Evolutionary conservation across 495 filamentous ascomycete species (phyloP), one percentile per base, ranked within the genome.

Genomic region (Hypoxylon fuscum): DNA sequence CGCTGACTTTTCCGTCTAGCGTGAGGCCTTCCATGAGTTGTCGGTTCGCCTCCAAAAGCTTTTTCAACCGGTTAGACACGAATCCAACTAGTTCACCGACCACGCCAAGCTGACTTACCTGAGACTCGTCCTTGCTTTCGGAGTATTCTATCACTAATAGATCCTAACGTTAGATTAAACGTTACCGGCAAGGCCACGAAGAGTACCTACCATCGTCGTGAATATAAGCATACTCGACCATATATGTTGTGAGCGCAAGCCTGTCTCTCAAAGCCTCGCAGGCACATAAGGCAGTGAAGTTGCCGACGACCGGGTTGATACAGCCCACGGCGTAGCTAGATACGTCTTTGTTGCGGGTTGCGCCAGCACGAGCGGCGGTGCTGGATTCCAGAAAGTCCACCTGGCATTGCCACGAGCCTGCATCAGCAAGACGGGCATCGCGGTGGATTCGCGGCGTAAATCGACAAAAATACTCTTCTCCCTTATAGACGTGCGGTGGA

Each of bases 261-360:
- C 35, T 38, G 35, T 38, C 35, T 2, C 35, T 38, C n/a, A 38
- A 38, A n/a, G 35, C 35, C 15, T 38, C 35, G 35, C 35, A 38
- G 35, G 35, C 35, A 15, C 35, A 38, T n/a, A 38, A 38, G 35
- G 35, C 35, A 15, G 35, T 38, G 35, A 38, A 38, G 35, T 38
- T 38, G 15, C 35, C 35, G 2, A 38, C 35, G 35, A 38, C 35
- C n/a, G 35, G 35, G 35, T 38, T 38, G n/a, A 38, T 38, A n/a
- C 35, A 38, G 35, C 35, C 35, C 35, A 38, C 35, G n/a, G 35
- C 35, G 35, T 38, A 38, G 35, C 35, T 38, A n/a, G 35, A 15
- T 15, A 38, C 35, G n/a, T 38, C n/a, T 7, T 38, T 38, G 35
- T 38, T 38, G 35, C 35, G 35, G n/a, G 35, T 15, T 15, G 35